Percentiles rank a stretch among this genome's conserved stretches.
These are phyloP conservation scores for Aphanomyces invadans DNA, from an alignment of 352 stramenopile species.

Conservation along the genomic window DNA sequence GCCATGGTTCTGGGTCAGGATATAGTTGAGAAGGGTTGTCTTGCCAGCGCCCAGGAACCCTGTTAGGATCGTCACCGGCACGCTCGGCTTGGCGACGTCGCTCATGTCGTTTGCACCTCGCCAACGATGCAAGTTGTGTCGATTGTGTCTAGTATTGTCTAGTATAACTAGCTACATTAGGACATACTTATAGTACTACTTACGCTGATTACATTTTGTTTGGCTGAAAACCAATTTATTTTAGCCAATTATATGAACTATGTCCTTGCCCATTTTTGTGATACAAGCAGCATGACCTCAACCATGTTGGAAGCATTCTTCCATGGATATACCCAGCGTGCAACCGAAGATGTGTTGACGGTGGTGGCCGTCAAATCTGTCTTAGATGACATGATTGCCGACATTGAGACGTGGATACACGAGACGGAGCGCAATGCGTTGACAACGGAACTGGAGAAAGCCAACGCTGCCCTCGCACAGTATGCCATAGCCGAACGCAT, in stretches of 20 bases:
- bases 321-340: neutral
- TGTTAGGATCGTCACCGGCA: constrained; percentile 93
- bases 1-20: constrained; percentile 87
- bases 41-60: constrained; percentile 95
- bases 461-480: constrained; percentile 35
- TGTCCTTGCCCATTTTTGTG: too few relatives aligned
- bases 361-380: constrained; percentile 28
- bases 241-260: too few relatives aligned
- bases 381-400: constrained; percentile 75
- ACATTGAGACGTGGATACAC: constrained; percentile 61
- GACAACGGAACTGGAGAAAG: constrained; percentile 31
- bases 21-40: constrained; percentile 97
- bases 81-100: neutral
- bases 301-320: constrained; percentile 3
- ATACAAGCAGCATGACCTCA: neutral
- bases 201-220: too few relatives aligned
- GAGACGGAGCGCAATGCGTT: constrained; percentile 43
- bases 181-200: too few relatives aligned
- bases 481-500: constrained; percentile 19
- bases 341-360: constrained; percentile 4
- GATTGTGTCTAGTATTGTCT: too few relatives aligned
- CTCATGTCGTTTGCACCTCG: neutral
- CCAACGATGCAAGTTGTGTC: too few relatives aligned
- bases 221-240: too few relatives aligned
- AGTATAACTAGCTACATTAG: too few relatives aligned